Evolutionary conservation across 768 basidiomycete species (phyloP).

Genomic region (Phallus indusiatus): DNA sequence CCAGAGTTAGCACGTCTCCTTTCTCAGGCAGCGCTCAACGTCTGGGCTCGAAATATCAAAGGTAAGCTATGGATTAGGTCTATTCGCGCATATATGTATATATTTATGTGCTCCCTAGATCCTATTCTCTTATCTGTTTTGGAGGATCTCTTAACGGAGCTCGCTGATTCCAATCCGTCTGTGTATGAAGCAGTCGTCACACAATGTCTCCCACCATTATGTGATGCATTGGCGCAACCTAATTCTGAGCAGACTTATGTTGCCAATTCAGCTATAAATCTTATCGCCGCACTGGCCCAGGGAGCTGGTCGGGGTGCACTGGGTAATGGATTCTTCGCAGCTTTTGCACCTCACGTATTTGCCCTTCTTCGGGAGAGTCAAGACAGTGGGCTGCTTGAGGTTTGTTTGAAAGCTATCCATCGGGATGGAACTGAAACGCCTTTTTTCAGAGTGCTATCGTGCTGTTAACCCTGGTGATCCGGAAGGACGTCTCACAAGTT

Average conservation of each 20-base stretch:
- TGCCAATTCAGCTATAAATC: constrained; percentile 72
- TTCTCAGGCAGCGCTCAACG: constrained; percentile 57
- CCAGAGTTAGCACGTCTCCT: constrained; percentile 56
- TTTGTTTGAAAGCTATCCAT: constrained; percentile 18
- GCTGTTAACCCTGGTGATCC: constrained; percentile 73
- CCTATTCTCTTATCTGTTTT: constrained; percentile 83
- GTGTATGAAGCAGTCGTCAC: constrained; percentile 68
- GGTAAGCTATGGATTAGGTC: constrained; percentile 34
- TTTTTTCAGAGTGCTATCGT: constrained; percentile 61
- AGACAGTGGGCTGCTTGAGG: constrained; percentile 81
- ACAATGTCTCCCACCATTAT: constrained; percentile 64
- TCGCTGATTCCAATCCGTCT: constrained; percentile 50
- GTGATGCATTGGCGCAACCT: constrained; percentile 49
- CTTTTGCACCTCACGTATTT: constrained; percentile 70
- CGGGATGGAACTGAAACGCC: not conserved
- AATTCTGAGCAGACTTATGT: constrained; percentile 62
- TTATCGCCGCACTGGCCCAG: constrained; percentile 60
- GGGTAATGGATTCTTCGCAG: constrained; percentile 72
- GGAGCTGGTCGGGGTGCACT: constrained; percentile 56
- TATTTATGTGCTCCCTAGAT: constrained; percentile 38
- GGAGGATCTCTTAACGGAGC: constrained; percentile 64
- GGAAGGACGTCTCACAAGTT: constrained; percentile 80
- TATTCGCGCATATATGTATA: constrained; percentile 2
- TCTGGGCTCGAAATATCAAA: constrained; percentile 82
- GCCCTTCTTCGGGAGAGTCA: constrained; percentile 57